These are phyloP conservation scores for Solanum microdontum DNA, from an alignment of 257 asterid species.

Conservation along the genomic window DNA sequence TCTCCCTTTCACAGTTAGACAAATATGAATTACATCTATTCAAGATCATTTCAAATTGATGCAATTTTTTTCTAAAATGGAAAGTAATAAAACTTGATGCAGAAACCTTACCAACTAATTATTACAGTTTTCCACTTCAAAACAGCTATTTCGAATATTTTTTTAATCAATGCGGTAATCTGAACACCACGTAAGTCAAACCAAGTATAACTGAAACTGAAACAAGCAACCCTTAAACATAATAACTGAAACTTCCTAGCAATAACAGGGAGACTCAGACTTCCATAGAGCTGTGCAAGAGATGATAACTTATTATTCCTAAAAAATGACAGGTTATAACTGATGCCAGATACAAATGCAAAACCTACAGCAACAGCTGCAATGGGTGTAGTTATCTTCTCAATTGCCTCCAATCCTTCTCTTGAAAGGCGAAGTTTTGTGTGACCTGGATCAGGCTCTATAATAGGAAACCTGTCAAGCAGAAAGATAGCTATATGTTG, in stretches of 20 bases:
- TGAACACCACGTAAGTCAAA: background rate
- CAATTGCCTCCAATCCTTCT: conserved; percentile 91
- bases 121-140: background rate
- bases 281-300: background rate
- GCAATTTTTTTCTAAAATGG: background rate
- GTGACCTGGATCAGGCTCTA: conserved; percentile 98
- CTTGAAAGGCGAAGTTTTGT: conserved; percentile 87
- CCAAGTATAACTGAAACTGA: background rate
- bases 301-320: background rate
- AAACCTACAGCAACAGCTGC: conserved; percentile 92
- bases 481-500: background rate
- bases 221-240: background rate
- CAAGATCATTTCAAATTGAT: background rate
- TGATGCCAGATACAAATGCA: conserved; percentile 3
- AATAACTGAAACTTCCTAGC: background rate
- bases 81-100: background rate
- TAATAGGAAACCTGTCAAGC: conserved; percentile 67
- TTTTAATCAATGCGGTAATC: background rate
- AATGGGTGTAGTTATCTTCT: conserved; percentile 75
- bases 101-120: background rate
- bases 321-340: background rate
- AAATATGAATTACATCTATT: background rate
- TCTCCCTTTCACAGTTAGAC: background rate
- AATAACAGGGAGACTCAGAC: background rate
- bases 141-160: background rate